These are phyloP conservation scores for Cryptococcus sp. DNA, from an alignment of 1,284 basidiomycete genomes.

Conservation along the genomic window DNA sequence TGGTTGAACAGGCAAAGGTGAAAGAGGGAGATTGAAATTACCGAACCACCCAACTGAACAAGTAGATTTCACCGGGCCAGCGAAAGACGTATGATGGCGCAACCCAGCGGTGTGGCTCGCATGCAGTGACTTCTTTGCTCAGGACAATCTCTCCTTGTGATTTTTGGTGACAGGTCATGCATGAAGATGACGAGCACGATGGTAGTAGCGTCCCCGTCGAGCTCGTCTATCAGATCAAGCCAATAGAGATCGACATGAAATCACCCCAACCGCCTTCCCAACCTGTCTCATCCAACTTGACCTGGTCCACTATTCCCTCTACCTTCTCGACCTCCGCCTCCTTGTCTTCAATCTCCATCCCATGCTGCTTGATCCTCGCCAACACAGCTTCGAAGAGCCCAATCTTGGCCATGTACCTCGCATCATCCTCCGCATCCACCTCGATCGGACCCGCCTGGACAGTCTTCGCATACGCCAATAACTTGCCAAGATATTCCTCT, in stretches of 20 bases:
- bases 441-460: slow-evolving; percentile 22
- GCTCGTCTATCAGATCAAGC: slow-evolving; percentile 4
- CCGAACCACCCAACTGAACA: no score
- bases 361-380: slow-evolving; percentile 13
- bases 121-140: no score
- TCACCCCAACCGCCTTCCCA: slow-evolving; percentile 35
- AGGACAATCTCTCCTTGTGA: no score
- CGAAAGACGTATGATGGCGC: no score
- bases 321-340: slow-evolving; percentile 19
- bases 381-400: slow-evolving; percentile 26
- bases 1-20: no score
- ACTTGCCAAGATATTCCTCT: slow-evolving; percentile 7
- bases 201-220: background rate
- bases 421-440: slow-evolving; percentile 18
- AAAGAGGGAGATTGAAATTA: no score
- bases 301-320: slow-evolving; percentile 8
- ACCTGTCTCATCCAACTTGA: slow-evolving; percentile 12
- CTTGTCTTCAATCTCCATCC: slow-evolving; percentile 15
- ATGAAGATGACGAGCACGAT: no score
- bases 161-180: no score
- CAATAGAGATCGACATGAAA: slow-evolving; percentile 23
- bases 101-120: no score
- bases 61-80: no score
- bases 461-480: slow-evolving; percentile 16
- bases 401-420: slow-evolving; percentile 16